A percentile compares a stretch with the other conserved stretches of the same genome.
Conservation (phyloP, 1,284 basidiomycete genomes). For the Pterulicium gracile region DNA sequence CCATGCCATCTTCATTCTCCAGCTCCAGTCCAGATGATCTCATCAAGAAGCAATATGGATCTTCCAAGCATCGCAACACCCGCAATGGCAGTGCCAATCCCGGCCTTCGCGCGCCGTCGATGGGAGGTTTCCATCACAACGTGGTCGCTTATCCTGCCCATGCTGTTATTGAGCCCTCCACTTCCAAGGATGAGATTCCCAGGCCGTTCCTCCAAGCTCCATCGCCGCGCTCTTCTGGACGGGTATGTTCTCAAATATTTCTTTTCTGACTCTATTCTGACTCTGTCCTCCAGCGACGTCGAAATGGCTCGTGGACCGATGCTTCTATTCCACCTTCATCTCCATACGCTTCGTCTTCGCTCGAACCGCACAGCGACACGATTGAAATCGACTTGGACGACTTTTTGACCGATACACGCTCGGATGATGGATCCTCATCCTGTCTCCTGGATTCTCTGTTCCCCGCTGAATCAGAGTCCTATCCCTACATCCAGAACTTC, state of each 20-base stretch:
- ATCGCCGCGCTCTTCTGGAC: background rate
- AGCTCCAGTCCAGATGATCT: conserved; percentile 60
- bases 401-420: conserved; percentile 65
- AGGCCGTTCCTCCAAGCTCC: background rate
- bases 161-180: background rate
- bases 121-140: conserved; percentile 1
- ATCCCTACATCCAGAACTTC: conserved; percentile 21
- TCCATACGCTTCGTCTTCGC: conserved; percentile 25
- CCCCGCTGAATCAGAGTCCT: conserved; percentile 24
- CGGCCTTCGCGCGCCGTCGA: conserved; percentile 3
- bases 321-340: conserved; percentile 16
- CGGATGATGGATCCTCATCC: conserved; percentile 34
- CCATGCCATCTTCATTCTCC: conserved; percentile 55
- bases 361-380: conserved; percentile 20
- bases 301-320: conserved; percentile 13
- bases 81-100: conserved; percentile 46
- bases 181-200: background rate
- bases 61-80: conserved; percentile 38
- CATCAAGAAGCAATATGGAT: conserved; percentile 20
- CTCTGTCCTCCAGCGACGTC: background rate
- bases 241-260: conserved; percentile 17
- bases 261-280: background rate
- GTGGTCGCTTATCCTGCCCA: background rate
- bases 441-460: conserved; percentile 13
- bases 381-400: conserved; percentile 61